Percentiles rank a stretch among this genome's conserved stretches.
phyloP scores from a whole-genome alignment of 164 flowering plant genomes.

The Paratinospora sagittata region DNA sequence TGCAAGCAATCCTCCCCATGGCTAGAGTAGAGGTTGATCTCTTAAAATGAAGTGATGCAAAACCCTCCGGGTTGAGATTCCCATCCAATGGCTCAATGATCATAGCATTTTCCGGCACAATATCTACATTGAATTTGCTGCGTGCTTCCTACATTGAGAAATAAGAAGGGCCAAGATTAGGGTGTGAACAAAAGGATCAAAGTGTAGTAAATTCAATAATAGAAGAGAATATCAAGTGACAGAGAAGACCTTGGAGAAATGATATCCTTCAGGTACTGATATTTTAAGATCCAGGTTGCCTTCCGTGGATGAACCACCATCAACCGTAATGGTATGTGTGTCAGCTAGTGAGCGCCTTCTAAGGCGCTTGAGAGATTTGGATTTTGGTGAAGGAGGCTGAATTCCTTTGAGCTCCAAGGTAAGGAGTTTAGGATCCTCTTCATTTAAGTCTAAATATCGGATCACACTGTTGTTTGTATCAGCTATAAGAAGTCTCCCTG shows the following conservation, averaged over 20 bases:
- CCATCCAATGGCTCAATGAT: slow-evolving; percentile 65
- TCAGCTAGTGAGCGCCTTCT: slow-evolving; percentile 60
- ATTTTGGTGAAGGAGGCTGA: slow-evolving; percentile 62
- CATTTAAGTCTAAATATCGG: slow-evolving; percentile 58
- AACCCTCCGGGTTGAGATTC: slow-evolving; percentile 59
- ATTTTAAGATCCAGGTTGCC: slow-evolving; percentile 57
- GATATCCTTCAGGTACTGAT: slow-evolving; percentile 75
- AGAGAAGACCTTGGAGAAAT: slow-evolving; percentile 83
- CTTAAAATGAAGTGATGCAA: slow-evolving; percentile 55
- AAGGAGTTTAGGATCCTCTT: slow-evolving; percentile 39
- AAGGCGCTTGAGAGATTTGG: slow-evolving; percentile 70
- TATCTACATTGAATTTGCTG: slow-evolving; percentile 66
- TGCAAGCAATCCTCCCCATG: slow-evolving; percentile 62
- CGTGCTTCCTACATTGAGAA: slow-evolving; percentile 68
- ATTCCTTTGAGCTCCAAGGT: slow-evolving; percentile 91
- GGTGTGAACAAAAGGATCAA: background rate
- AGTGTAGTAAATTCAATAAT: background rate
- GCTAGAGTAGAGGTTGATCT: slow-evolving; percentile 58
- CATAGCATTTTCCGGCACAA: slow-evolving; percentile 61
- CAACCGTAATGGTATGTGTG: slow-evolving; percentile 37
- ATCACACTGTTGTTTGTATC: slow-evolving; percentile 91
- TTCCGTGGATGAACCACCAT: slow-evolving; percentile 57
- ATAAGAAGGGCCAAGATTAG: background rate
- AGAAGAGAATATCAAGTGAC: background rate
- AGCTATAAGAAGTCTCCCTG: slow-evolving; percentile 72